Conservation (phyloP, 2,329 filamentous ascomycete genomes). For the Ophiognomonia clavigignenti-juglandacearum region DNA sequence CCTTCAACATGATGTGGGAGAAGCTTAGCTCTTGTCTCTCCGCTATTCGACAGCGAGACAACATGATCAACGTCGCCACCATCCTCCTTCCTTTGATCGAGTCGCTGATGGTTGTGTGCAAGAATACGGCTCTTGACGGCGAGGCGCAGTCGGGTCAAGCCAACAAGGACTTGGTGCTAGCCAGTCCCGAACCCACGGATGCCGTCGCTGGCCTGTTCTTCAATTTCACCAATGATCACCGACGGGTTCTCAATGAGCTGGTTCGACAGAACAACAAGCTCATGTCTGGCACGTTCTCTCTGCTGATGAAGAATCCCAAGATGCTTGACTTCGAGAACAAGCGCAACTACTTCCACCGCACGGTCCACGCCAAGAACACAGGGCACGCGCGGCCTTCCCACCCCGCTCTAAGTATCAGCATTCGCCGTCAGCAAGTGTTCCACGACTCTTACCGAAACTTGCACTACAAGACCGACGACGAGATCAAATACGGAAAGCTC, state of each 20-base stretch:
- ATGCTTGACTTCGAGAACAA: conserved; percentile 99
- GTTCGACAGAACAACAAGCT: conserved; percentile 95
- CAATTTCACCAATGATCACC: conserved; percentile 94
- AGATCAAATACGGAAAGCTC: conserved; percentile 98
- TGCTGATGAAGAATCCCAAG: conserved; percentile 97
- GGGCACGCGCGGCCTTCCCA: conserved; percentile 63
- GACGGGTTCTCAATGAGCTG: conserved; percentile 95
- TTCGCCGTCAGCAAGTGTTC: conserved; percentile 94
- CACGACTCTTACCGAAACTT: conserved; percentile 97
- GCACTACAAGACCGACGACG: conserved; percentile 92
- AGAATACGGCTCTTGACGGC: conserved; percentile 84
- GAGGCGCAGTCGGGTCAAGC: conserved; percentile 40
- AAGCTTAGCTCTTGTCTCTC: conserved; percentile 85
- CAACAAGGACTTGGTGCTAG: conserved; percentile 64
- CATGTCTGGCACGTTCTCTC: conserved; percentile 96
- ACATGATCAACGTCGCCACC: conserved; percentile 94
- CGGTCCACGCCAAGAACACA: conserved; percentile 69
- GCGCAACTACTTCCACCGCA: conserved; percentile 96
- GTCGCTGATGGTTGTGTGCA: conserved; percentile 98
- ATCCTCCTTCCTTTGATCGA: conserved; percentile 93
- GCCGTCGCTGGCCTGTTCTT: conserved; percentile 92
- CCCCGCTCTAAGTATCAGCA: conserved; percentile 74
- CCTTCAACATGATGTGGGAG: conserved; percentile 86
- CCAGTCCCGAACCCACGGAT: conserved; percentile 73
- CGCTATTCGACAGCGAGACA: conserved; percentile 85